Percentiles rank a stretch among this genome's conserved stretches.
Evolutionary conservation across 768 basidiomycete species (phyloP).

Genomic region (Suillus discolor): DNA sequence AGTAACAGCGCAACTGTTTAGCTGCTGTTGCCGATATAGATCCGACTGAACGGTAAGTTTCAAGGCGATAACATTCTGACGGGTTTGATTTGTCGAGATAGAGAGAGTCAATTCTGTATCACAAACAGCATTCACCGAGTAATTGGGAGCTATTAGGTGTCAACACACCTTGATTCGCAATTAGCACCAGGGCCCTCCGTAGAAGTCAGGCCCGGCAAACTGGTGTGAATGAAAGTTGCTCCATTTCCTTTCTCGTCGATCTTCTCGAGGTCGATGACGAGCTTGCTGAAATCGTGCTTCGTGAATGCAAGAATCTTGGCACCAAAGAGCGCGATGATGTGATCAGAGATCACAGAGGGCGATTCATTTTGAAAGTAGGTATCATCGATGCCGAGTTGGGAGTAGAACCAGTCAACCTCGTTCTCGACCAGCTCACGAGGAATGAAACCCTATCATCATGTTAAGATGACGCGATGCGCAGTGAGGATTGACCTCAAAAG

Average conservation of each 20-base stretch:
- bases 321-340: slow-evolving; percentile 93
- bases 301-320: slow-evolving; percentile 94
- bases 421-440: slow-evolving; percentile 83
- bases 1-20: slow-evolving; percentile 97
- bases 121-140: slow-evolving; percentile 11
- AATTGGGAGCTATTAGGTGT: background rate
- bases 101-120: slow-evolving; percentile 78
- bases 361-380: slow-evolving; percentile 88
- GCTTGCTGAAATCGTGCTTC: slow-evolving; percentile 85
- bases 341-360: slow-evolving; percentile 68
- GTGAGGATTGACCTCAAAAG: background rate
- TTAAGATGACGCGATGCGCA: slow-evolving; percentile 6
- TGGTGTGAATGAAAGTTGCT: slow-evolving; percentile 96
- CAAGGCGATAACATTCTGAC: slow-evolving; percentile 83
- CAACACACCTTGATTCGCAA: slow-evolving; percentile 74
- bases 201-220: slow-evolving; percentile 77
- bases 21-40: slow-evolving; percentile 84
- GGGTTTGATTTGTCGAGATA: slow-evolving; percentile 86
- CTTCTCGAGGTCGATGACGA: slow-evolving; percentile 95
- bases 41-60: slow-evolving; percentile 92
- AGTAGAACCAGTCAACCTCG: slow-evolving; percentile 98
- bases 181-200: slow-evolving; percentile 87
- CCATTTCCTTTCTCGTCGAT: slow-evolving; percentile 80
- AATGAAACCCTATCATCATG: slow-evolving; percentile 76
- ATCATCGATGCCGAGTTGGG: slow-evolving; percentile 85